phyloP scores from a whole-genome alignment of 257 asterid genomes.

The Scutellaria galericulata region DNA sequence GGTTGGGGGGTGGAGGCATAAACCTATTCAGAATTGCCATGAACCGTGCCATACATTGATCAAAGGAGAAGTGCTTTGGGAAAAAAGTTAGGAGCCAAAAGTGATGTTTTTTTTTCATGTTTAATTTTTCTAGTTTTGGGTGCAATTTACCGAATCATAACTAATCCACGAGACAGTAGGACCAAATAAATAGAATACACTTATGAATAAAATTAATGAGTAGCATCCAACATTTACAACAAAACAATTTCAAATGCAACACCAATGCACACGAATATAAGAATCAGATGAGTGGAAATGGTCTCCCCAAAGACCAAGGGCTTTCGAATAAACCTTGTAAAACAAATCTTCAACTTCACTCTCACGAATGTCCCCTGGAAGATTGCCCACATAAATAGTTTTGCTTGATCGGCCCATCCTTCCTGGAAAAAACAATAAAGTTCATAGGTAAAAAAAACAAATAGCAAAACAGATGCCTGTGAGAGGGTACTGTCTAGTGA shows the following conservation, averaged over 20 bases:
- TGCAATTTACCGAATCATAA: not conserved
- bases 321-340: slow-evolving; percentile 60
- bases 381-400: slow-evolving; percentile 82
- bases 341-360: slow-evolving; percentile 82
- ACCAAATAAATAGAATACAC: not conserved
- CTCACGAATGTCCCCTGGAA: slow-evolving; percentile 80
- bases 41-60: not conserved
- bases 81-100: no score
- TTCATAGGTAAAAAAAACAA: slow-evolving; percentile 12
- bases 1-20: no score
- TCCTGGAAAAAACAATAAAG: slow-evolving; percentile 39
- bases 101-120: not conserved
- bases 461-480: not conserved
- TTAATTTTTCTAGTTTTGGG: not conserved
- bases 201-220: not conserved
- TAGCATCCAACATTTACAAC: not conserved
- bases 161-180: not conserved
- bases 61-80: no score
- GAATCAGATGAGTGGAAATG: not conserved
- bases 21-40: not conserved
- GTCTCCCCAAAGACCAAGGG: not conserved
- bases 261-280: not conserved
- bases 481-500: not conserved
- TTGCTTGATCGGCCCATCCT: slow-evolving; percentile 71
- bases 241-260: not conserved